A percentile compares a stretch with the other conserved stretches of the same genome.
phyloP scores from a whole-genome alignment of 2,329 filamentous ascomycete genomes.

The Leptographium radiaticola region DNA sequence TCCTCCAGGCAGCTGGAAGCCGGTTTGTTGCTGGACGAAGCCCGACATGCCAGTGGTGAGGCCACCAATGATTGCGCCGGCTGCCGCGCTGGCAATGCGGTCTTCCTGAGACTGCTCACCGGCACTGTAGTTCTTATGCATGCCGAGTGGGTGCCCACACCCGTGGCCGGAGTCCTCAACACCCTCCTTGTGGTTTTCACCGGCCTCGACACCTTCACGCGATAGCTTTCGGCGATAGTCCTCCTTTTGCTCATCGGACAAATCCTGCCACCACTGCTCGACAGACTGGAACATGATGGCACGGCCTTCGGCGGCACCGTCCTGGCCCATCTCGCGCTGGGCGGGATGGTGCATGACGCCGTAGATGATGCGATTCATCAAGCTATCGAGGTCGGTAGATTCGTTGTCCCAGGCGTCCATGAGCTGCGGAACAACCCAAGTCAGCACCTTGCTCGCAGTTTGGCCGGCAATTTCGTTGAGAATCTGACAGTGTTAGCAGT shows the following conservation, averaged over 20 bases:
- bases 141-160: conserved; percentile 63
- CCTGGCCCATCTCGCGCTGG: conserved; percentile 54
- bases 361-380: conserved; percentile 62
- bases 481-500: conserved; percentile 19
- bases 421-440: conserved; percentile 79
- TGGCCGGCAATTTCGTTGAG: conserved; percentile 82
- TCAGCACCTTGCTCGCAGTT: conserved; percentile 63
- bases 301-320: conserved; percentile 61
- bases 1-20: conserved; percentile 24
- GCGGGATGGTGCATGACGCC: conserved; percentile 86
- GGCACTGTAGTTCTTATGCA: conserved; percentile 51
- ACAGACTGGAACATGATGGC: conserved; percentile 67
- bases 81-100: conserved; percentile 42
- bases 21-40: conserved; percentile 32
- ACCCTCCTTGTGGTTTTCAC: conserved; percentile 77
- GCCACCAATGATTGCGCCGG: conserved; percentile 43
- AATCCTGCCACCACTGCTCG: conserved; percentile 67
- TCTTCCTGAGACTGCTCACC: conserved; percentile 36
- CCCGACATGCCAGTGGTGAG: conserved; percentile 38
- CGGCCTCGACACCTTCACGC: conserved; percentile 61
- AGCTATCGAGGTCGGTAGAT: conserved; percentile 50
- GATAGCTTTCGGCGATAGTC: conserved; percentile 64
- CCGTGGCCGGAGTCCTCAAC: conserved; percentile 76
- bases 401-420: conserved; percentile 83
- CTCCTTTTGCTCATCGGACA: conserved; percentile 48